These are phyloP conservation scores for Gossypium laxum DNA, from an alignment of 441 rosid species.

Conservation along the genomic window DNA sequence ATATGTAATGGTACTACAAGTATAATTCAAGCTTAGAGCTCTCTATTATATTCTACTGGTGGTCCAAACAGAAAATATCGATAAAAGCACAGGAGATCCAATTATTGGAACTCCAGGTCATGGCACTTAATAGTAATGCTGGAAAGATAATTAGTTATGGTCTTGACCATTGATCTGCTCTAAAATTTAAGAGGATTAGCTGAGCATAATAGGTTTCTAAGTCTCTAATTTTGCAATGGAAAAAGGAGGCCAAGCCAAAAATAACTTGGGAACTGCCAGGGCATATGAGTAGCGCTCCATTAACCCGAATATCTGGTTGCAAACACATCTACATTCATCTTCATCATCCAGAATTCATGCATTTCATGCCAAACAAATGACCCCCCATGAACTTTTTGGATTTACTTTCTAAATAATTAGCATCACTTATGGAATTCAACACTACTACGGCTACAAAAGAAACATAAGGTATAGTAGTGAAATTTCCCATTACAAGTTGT, in stretches of 20 bases:
- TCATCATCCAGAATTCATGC: background rate
- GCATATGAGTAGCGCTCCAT: background rate
- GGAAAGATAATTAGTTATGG: background rate
- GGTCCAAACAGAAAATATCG: background rate
- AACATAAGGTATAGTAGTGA: background rate
- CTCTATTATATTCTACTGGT: background rate
- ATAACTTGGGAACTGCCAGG: background rate
- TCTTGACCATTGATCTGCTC: background rate
- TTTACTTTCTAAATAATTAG: background rate
- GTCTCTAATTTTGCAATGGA: background rate
- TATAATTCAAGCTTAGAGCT: background rate
- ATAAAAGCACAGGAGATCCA: conserved; percentile 2
- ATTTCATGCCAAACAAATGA: background rate
- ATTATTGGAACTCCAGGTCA: conserved; percentile 5
- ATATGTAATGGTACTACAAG: background rate
- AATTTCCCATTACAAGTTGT: background rate
- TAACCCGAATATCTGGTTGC: background rate
- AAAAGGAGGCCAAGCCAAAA: background rate
- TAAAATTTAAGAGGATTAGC: background rate
- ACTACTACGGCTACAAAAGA: background rate
- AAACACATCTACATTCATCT: background rate
- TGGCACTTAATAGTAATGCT: background rate
- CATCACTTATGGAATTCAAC: background rate
- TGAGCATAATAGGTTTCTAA: background rate
- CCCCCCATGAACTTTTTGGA: background rate